Percentiles rank a stretch among this genome's conserved stretches.
Evolutionary conservation across 1,284 basidiomycete genomes (phyloP).

Genomic region (Phellinidium pouzarii): DNA sequence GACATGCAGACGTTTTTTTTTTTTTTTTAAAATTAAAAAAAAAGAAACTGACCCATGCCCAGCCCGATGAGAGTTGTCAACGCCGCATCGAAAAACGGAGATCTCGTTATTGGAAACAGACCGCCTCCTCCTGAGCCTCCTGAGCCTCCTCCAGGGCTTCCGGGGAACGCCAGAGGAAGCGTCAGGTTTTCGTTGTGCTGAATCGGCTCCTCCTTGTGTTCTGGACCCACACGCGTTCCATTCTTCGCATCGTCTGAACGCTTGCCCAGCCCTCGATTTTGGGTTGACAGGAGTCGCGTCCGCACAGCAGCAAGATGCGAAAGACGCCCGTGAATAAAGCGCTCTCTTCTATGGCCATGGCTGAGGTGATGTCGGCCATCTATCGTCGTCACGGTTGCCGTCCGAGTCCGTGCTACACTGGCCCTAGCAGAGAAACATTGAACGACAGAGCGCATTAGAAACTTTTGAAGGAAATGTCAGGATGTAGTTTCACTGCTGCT

Average conservation of each 20-base stretch:
- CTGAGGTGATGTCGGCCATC: too few relatives aligned
- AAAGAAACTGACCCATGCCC: slow-evolving; percentile 41
- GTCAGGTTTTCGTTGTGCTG: slow-evolving; percentile 10
- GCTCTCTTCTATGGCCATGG: not conserved
- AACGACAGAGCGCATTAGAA: too few relatives aligned
- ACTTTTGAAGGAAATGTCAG: too few relatives aligned
- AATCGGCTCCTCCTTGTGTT: not conserved
- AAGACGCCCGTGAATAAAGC: not conserved
- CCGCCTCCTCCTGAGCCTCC: slow-evolving; percentile 16
- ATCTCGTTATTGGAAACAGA: slow-evolving; percentile 16
- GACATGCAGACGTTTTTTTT: not conserved
- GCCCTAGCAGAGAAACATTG: too few relatives aligned
- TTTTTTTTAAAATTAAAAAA: too few relatives aligned
- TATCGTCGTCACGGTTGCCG: too few relatives aligned
- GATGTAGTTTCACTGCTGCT: too few relatives aligned
- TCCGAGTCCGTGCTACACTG: too few relatives aligned
- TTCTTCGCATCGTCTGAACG: not conserved
- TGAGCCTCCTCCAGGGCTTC: slow-evolving; percentile 15
- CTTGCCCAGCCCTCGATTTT: not conserved
- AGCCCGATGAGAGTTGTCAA: slow-evolving; percentile 56
- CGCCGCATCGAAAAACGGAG: slow-evolving; percentile 42
- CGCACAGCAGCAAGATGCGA: not conserved
- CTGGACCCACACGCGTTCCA: not conserved
- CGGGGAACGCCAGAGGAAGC: slow-evolving; percentile 15
- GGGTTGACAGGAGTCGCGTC: not conserved